Evolutionary conservation across 225 moss, liverwort and hornwort genomes (phyloP), one percentile per base, ranked within the genome.

Genomic region (Rhytidiadelphus loreus): DNA sequence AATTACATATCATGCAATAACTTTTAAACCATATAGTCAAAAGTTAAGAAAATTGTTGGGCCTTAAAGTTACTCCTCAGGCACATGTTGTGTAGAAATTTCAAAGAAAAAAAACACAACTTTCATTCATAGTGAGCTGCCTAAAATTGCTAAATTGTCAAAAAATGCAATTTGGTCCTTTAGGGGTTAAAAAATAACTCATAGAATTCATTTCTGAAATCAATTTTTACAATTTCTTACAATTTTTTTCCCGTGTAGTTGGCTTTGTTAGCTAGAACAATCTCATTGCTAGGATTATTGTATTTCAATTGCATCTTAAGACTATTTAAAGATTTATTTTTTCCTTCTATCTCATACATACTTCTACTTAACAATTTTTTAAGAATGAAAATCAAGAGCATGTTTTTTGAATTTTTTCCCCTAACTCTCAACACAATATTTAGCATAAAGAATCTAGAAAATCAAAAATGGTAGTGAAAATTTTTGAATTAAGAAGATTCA

Each of bases 241-340:
- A 48, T 48, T 48, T 48, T 48, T 48, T 48, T 48, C 9, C 9
- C 3, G 23, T 0, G 7, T 24, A 8, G 8, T 39, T 13, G 8
- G 39, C 3, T 69, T 39, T 41, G 1, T 7, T 70, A 41, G 4
- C 8, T 70, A 5, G 1, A 41, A 70, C 24, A 70, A 39, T 70
- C 24, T 70, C 5, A 15, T 3, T 4, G 0, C 1, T 25, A 0
- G 4, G 5, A 69, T 24, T 23, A 13, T 23, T 39, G 0, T 13
- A 69, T 39, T 39, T 39, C 4, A 39, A 13, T 39, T 69, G 13
- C 4, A 39, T 14, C 4, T 13, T 13, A 69, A 13, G 13, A 66
- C 37, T 66, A 62, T 8, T 16, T 16, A 30, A 30, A 0, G 4
- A 8, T 30, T 61, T 14, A 29, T 0, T 5, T 64, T 33, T 19